Evolutionary conservation across 2,329 filamentous ascomycete species (phyloP).

Genomic region (Sclerotinia glacialis): DNA sequence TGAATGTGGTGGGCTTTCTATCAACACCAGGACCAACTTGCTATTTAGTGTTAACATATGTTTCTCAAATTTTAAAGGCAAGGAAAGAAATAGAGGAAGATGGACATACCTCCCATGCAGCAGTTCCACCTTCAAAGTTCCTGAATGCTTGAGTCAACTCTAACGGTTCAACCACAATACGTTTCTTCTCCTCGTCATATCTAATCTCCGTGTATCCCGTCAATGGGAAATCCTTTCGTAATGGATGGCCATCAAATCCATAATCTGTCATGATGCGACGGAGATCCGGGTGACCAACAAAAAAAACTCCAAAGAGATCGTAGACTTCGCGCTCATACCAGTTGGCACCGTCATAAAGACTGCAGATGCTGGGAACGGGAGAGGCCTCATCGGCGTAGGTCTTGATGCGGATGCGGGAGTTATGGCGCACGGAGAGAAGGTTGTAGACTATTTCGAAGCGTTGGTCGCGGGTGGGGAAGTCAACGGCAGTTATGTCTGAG

Average conservation of each 20-base stretch:
- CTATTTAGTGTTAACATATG: conserved; percentile 47
- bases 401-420: conserved; percentile 95
- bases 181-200: conserved; percentile 99
- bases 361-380: conserved; percentile 83
- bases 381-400: conserved; percentile 97
- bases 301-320: conserved; percentile 97
- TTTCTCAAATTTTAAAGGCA: conserved; percentile 32
- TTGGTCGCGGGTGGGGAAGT: conserved; percentile 92
- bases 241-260: conserved; percentile 94
- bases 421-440: conserved; percentile 90
- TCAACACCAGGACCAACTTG: conserved; percentile 70
- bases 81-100: neutral
- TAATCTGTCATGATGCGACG: conserved; percentile 99
- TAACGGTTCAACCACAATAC: conserved; percentile 94
- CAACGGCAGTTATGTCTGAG: conserved; percentile 87
- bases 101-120: conserved; percentile 65
- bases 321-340: conserved; percentile 99
- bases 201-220: conserved; percentile 97
- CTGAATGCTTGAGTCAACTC: conserved; percentile 98
- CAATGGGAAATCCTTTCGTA: conserved; percentile 96
- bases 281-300: conserved; percentile 89
- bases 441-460: conserved; percentile 99
- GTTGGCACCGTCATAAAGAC: conserved; percentile 90
- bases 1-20: conserved; percentile 82
- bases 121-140: conserved; percentile 90